Evolutionary conservation across 768 basidiomycete genomes (phyloP), one percentile per base, ranked within the genome.

Genomic region (Phylloporus sp.): DNA sequence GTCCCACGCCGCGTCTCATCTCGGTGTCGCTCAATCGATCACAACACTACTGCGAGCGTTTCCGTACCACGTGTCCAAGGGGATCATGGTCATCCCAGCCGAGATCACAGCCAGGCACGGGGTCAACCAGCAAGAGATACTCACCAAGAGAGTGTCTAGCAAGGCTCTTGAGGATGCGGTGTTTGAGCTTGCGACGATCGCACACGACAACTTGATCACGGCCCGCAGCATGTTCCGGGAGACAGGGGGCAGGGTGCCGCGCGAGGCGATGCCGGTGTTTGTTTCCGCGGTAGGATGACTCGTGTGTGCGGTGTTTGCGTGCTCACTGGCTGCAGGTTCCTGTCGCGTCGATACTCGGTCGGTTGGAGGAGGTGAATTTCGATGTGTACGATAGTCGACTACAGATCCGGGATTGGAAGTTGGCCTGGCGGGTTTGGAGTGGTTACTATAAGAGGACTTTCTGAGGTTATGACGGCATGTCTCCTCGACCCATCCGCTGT

Each of bases 1-100:
- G 20, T 82, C 85, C 6, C 90, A 91, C 68, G 87, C 86, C 2
- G 87, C 85, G 2, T 92, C 88, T 7, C 91, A 93, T 65, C 73
- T 93, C 15, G 91, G 91, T 10, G 71, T 80, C 4, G 84, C 91
- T 5, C 84, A 86, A 60, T 86, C 83, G 27, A 72, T 90, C 41
- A 63, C 78, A 6, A 89, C 84, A 12, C 77, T 91, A 50, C 74
- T 94, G 47, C 83, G 91, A 38, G 85, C 82, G 6, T 72, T 92
- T 28, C 86, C 90, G 10, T 91, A 80, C 61, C 90, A 93, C 64
- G 84, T 82, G 13, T 80, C 79, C 43, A 78, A 82, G 41, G 80
- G 88, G 35, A 76, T 78, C 54, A 81, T 90, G 73, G 77, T 86
- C 22, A 84, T 94, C 31, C 91, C 91, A 11, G 84, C 86, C 23